Evolutionary conservation across 2,329 filamentous ascomycete genomes (phyloP), one percentile per base, ranked within the genome.

Genomic region (Exophiala spinifera): DNA sequence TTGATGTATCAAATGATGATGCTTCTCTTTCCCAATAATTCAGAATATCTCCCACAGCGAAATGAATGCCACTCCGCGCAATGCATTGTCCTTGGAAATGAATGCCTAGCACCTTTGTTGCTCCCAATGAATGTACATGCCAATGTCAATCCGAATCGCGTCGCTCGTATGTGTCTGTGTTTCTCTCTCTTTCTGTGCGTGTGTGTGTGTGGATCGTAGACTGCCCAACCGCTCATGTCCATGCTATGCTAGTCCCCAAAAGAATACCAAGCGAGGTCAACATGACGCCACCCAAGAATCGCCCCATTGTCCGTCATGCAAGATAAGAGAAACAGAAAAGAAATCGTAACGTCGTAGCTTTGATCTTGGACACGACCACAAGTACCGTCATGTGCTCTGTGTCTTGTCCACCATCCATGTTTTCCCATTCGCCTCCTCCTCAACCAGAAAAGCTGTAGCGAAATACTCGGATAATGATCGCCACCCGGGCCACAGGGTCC

Each of bases 391-490:
- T 21, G 61, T 63, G 51, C 62, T 64, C 13, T 61, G 48, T 25
- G 46, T 73, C 71, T 68, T 64, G 34, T 80, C 77, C 58, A 76
- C 74, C 92, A 96, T 97, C 94, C 94, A 99, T 14, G 87, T 89
- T 66, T 94, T 75, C 4, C 92, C 92, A 69, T 97, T 97, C 28
- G 91, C 90, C 64, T 91, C 87, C 73, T 99, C 94, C 71, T 99
- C 94, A 11, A 96, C 80, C 0, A 90, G 89, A 65, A 97, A 97
- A 23, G 95, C 91, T 69, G 97, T 94, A 46, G 88, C 81, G 1
- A 92, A 92, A 69, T 97, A 99, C 72, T 97, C 94, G 68, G 96
- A 91, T 63, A 97, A 81, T 25, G 89, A 88, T 51, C 94, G 81
- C 62, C 90, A 90, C 3, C 91, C 94, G 68, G 95, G 89, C 94